Conservation (phyloP, 2,329 filamentous ascomycete species). For the Westerdykella sp. region DNA sequence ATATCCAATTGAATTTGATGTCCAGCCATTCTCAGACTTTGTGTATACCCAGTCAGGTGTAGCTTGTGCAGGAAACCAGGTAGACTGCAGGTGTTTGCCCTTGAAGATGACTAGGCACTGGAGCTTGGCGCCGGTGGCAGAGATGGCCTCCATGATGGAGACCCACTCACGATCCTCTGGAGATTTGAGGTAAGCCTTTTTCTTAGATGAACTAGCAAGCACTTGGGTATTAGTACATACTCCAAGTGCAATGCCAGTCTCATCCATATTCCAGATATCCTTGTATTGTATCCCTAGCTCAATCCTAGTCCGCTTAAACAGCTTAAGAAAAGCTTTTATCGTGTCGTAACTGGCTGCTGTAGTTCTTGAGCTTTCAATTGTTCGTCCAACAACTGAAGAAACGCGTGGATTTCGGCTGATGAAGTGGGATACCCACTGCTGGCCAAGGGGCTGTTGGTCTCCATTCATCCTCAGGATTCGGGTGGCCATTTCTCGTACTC, state of each 20-base stretch:
- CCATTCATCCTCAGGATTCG: neutral
- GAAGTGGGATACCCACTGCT: slow-evolving; percentile 3
- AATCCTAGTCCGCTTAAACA: no score
- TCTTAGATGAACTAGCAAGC: neutral
- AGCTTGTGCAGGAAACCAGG: neutral
- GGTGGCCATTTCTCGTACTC: slow-evolving; percentile 2
- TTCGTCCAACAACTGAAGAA: neutral
- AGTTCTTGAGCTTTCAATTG: neutral
- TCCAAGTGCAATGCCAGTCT: no score
- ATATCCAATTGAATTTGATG: slow-evolving; percentile 6
- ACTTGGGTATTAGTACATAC: neutral
- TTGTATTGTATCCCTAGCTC: neutral
- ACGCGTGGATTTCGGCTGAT: slow-evolving; percentile 1
- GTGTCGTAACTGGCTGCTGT: neutral
- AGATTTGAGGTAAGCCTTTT: slow-evolving; percentile 1
- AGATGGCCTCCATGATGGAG: neutral
- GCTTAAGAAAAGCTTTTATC: no score
- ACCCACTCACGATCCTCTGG: slow-evolving; percentile 3
- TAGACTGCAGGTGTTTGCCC: slow-evolving; percentile 1
- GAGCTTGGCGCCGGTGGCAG: neutral
- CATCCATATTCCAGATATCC: no score
- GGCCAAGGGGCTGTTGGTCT: neutral
- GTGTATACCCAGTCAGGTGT: slow-evolving; percentile 9
- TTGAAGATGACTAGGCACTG: slow-evolving; percentile 2
- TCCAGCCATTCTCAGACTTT: slow-evolving; percentile 10